Base-by-base conservation (phyloP, 2,329 filamentous ascomycete species). In the Claviceps spartinae region DNA sequence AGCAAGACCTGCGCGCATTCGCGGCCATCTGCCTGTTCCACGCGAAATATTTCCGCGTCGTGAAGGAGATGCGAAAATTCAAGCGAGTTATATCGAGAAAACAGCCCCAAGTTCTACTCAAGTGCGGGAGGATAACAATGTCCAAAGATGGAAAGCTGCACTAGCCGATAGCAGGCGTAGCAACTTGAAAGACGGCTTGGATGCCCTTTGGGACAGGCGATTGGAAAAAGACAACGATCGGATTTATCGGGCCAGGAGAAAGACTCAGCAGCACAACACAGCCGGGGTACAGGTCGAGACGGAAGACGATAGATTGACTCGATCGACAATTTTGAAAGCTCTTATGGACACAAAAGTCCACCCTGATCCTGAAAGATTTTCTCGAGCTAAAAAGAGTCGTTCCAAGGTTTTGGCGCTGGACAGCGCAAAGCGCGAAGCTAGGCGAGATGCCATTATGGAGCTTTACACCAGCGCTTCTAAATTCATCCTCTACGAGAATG, bases 401-500 rank as follows among this genome's bases (percentile, higher is more conserved):
- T 71, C 73, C 14, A 66, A 67, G 14, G 68, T 70, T 14, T 65
- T 75, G 43, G 65, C 73, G 36, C 69, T 67, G 9, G 65, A 71
- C 50, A 58, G 52, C 13, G 48, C 58, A 9, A 81, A 82, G 63
- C 72, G 74, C 44, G 75, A 82, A 53, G 73, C 76, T 50, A 79
- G 85, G 49, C 75, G 79, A 55, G 81, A 91, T 58, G 78, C 83
- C 16, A 70, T 98, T 34, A 88, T 95, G 68, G 82, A 87, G 54
- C 77, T 98, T 13, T 98, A 98, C 70, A 86, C 93, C 71, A 86
- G 89, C 60, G 89, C 93, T 5, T 79, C 85, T 26, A 73, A 80
- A 41, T 98, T 97, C 70, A 96, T 98, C 63, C 83, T 88, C 18
- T 83, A 78, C 24, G 89, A 95, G 65, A 71, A 76, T 49, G 84